phyloP scores from a whole-genome alignment of 495 filamentous ascomycete genomes.

The Hypoxylon cercidicola region DNA sequence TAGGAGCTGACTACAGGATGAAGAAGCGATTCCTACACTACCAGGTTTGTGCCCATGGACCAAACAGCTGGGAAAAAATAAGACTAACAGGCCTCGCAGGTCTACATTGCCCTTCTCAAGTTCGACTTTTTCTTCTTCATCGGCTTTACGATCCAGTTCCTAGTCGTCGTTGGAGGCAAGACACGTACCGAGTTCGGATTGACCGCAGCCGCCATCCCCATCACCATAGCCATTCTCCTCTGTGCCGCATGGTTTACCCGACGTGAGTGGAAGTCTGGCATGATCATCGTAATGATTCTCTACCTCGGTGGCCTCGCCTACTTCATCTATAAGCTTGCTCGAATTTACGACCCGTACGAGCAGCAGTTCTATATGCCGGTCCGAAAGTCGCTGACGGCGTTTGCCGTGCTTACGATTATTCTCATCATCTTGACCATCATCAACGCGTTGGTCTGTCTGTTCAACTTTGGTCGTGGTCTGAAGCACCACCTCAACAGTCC shows the following conservation, averaged over 20 bases:
- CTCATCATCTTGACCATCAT: conserved; percentile 89
- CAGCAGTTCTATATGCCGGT: conserved; percentile 73
- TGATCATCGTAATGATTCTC: conserved; percentile 80
- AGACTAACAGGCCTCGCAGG: conserved; percentile 65
- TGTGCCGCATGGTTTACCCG: conserved; percentile 86
- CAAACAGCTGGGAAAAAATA: background rate
- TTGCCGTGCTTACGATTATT: conserved; percentile 90
- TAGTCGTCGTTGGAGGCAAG: conserved; percentile 83
- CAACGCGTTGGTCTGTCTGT: conserved; percentile 85
- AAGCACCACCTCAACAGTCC: conserved; percentile 83
- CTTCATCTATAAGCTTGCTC: conserved; percentile 97
- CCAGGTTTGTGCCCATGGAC: conserved; percentile 70
- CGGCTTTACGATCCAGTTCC: conserved; percentile 96
- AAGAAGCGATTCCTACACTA: conserved; percentile 96
- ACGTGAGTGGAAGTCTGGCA: conserved; percentile 81
- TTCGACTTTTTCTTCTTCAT: conserved; percentile 99
- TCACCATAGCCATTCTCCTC: conserved; percentile 88
- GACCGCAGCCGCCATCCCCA: conserved; percentile 86
- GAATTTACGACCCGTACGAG: conserved; percentile 80
- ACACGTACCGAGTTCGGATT: conserved; percentile 80
- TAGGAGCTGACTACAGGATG: conserved; percentile 95
- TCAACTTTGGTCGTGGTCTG: conserved; percentile 90
- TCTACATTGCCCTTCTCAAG: conserved; percentile 96
- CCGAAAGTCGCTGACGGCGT: conserved; percentile 83
- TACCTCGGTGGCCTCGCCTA: conserved; percentile 93